These are phyloP conservation scores for Carpinus fangiana DNA, from an alignment of 306 rosid genomes.

Conservation along the genomic window DNA sequence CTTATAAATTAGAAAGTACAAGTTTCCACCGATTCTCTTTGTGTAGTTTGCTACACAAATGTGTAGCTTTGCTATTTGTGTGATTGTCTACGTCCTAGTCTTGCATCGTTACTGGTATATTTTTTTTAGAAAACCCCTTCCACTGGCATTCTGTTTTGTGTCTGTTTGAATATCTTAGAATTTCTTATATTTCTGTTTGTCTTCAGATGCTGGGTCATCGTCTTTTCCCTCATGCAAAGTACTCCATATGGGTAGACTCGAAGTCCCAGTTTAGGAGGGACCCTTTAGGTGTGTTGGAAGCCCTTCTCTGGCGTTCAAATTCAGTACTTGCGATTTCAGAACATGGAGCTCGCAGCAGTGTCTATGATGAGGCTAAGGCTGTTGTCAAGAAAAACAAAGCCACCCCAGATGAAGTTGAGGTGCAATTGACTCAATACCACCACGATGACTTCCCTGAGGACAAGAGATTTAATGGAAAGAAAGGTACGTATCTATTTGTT, in stretches of 20 bases:
- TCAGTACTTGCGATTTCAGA: slow-evolving; percentile 86
- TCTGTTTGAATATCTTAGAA: slow-evolving; percentile 24
- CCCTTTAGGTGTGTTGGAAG: slow-evolving; percentile 89
- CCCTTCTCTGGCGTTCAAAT: slow-evolving; percentile 84
- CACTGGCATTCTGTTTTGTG: neutral
- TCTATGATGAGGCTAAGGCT: slow-evolving; percentile 94
- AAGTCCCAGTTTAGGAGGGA: slow-evolving; percentile 97
- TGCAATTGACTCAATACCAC: slow-evolving; percentile 75
- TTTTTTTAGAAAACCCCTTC: neutral
- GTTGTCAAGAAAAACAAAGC: slow-evolving; percentile 97
- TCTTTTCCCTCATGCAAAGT: slow-evolving; percentile 84
- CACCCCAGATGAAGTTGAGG: slow-evolving; percentile 89
- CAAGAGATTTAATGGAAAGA: slow-evolving; percentile 84
- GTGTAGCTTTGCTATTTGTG: neutral
- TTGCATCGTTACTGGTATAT: neutral
- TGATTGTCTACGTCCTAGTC: neutral
- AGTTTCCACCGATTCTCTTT: neutral
- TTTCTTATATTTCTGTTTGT: slow-evolving; percentile 4
- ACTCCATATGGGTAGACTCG: slow-evolving; percentile 97
- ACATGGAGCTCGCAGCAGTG: slow-evolving; percentile 96
- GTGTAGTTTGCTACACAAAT: neutral
- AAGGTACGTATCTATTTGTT: slow-evolving; percentile 48
- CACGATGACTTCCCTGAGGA: slow-evolving; percentile 80
- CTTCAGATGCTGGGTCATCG: slow-evolving; percentile 90
- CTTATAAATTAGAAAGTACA: neutral